These are phyloP conservation scores for Saccharomyces hybrid DNA, from an alignment of 1,139 yeast genomes.

Conservation along the genomic window DNA sequence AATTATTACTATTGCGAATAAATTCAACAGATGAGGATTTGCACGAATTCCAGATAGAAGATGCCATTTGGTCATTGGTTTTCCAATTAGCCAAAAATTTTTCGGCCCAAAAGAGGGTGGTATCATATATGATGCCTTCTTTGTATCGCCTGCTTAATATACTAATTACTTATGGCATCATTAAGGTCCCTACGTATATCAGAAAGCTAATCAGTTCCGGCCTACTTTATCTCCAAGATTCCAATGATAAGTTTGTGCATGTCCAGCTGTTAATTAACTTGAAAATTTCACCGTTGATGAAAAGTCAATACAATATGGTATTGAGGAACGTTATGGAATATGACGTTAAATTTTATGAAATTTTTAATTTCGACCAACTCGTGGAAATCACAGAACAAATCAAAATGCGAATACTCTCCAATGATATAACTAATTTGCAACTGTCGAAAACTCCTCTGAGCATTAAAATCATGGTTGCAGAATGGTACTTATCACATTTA, in stretches of 20 bases:
- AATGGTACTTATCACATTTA: constrained; percentile 26
- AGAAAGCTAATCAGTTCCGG: constrained; percentile 81
- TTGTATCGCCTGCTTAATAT: constrained; percentile 24
- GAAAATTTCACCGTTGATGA: constrained; percentile 33
- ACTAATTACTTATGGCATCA: constrained; percentile 28
- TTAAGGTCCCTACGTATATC: constrained; percentile 56
- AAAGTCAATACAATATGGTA: constrained; percentile 33
- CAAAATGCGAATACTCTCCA: constrained; percentile 12
- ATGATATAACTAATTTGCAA: constrained; percentile 5
- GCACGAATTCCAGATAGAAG: constrained; percentile 29
- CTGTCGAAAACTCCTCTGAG: constrained; percentile 17
- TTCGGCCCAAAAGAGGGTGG: constrained; percentile 10
- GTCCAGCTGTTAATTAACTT: constrained; percentile 32
- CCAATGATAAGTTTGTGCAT: constrained; percentile 32
- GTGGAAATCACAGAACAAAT: constrained; percentile 17
- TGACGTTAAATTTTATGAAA: constrained; percentile 20
- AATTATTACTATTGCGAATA: constrained; percentile 24
- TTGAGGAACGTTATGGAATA: constrained; percentile 34
- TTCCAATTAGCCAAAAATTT: constrained; percentile 26
- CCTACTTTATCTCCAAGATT: constrained; percentile 45
- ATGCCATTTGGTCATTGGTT: constrained; percentile 28
- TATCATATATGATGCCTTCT: constrained; percentile 14
- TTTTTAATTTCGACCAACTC: constrained; percentile 25
- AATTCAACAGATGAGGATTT: constrained; percentile 22
- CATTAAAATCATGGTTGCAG: constrained; percentile 27